Evolutionary conservation across 2,329 filamentous ascomycete species (phyloP).

Genomic region (Tolypocladium nubicola): DNA sequence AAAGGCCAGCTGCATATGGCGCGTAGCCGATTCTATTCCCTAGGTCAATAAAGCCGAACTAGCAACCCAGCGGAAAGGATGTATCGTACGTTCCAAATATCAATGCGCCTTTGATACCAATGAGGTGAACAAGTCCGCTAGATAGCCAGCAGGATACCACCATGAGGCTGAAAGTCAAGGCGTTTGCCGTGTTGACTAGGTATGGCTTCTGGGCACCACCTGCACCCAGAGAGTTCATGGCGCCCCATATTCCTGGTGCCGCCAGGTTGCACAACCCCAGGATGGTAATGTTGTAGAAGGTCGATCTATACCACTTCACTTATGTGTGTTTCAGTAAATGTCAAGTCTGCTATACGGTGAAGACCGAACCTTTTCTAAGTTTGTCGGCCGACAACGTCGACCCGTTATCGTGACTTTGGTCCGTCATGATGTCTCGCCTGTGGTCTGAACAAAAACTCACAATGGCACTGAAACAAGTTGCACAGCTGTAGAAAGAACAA

Average conservation of each 20-base stretch:
- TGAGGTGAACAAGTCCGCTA: constrained; percentile 50
- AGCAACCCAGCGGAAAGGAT: too few species aligned
- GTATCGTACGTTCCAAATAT: constrained; percentile 53
- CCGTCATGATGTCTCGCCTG: neutral
- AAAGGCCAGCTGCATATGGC: constrained; percentile 60
- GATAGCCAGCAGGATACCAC: constrained; percentile 59
- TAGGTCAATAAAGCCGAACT: too few species aligned
- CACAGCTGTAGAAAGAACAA: too few species aligned
- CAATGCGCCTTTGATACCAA: constrained; percentile 61
- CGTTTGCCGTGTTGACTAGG: constrained; percentile 61
- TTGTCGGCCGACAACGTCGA: neutral
- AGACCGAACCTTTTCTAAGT: neutral
- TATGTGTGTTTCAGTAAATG: neutral
- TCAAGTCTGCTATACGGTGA: neutral
- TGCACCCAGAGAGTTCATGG: constrained; percentile 64
- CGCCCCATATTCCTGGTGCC: constrained; percentile 62
- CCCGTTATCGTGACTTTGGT: neutral
- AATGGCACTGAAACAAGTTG: neutral
- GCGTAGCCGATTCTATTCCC: constrained; percentile 47
- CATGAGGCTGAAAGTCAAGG: constrained; percentile 63
- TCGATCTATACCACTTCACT: constrained; percentile 62
- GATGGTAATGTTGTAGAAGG: constrained; percentile 62
- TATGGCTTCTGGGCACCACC: constrained; percentile 55
- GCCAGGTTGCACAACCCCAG: constrained; percentile 61
- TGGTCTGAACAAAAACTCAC: neutral